Evolutionary conservation across 2,329 filamentous ascomycete genomes (phyloP).

Genomic region (Pseudogymnoascus sp.): DNA sequence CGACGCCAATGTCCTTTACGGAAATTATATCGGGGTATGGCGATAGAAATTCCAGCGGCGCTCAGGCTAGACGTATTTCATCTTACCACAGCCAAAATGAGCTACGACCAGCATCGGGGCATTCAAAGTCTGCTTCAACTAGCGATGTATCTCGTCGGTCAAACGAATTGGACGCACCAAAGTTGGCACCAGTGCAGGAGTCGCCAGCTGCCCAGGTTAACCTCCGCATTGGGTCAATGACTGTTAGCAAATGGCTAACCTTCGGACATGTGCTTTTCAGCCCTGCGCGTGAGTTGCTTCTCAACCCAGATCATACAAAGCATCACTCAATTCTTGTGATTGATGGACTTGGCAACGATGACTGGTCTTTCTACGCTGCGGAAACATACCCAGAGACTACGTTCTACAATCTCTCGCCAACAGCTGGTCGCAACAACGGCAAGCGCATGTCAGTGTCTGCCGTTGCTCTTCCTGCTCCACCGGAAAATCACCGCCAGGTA

Average conservation of each 20-base stretch:
- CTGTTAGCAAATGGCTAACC: conserved; percentile 80
- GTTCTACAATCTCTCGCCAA: conserved; percentile 67
- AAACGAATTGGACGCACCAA: conserved; percentile 13
- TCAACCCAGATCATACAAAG: conserved; percentile 35
- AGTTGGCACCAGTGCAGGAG: conserved; percentile 17
- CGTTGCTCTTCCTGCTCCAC: conserved; percentile 47
- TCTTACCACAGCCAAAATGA: conserved; percentile 29
- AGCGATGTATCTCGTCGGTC: conserved; percentile 19
- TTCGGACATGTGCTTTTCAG: conserved; percentile 80
- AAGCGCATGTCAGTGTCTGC: conserved; percentile 25
- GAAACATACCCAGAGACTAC: conserved; percentile 69
- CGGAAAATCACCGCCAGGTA: conserved; percentile 68
- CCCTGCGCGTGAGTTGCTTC: conserved; percentile 59
- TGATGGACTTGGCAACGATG: conserved; percentile 77
- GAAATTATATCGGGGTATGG: conserved; percentile 38
- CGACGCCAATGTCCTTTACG: conserved; percentile 37
- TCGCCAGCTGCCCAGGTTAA: conserved; percentile 65
- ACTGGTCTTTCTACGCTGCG: conserved; percentile 82
- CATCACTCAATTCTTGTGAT: conserved; percentile 65
- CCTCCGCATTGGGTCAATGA: conserved; percentile 71
- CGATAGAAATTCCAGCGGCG: conserved; percentile 29
- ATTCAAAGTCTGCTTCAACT: conserved; percentile 18
- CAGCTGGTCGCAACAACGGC: conserved; percentile 39
- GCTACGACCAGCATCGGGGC: conserved; percentile 22
- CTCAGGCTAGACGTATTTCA: conserved; percentile 22